Percentiles rank a stretch among this genome's conserved stretches.
phyloP scores from a whole-genome alignment of 1,284 basidiomycete species.

The Testicularia cyperi region DNA sequence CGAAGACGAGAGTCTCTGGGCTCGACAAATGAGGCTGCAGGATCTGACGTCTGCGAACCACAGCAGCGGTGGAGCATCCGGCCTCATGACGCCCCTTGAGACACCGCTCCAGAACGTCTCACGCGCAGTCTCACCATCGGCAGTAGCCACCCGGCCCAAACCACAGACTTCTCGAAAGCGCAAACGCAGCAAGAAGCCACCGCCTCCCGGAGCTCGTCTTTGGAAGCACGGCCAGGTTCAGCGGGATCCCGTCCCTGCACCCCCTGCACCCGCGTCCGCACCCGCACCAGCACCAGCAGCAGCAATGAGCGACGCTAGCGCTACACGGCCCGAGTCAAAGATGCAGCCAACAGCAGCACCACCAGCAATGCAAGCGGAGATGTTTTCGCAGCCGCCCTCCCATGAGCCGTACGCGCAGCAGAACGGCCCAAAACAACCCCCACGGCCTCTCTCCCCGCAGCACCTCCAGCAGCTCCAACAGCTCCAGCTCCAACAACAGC shows the following conservation, averaged over 20 bases:
- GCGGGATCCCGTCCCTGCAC: constrained; percentile 6
- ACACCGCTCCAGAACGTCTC: too few relatives aligned
- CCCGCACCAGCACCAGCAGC: background rate
- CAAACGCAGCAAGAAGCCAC: constrained; percentile 25
- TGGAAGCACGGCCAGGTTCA: constrained; percentile 38
- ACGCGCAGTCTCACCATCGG: too few relatives aligned
- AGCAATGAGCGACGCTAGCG: too few relatives aligned
- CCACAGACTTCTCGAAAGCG: background rate
- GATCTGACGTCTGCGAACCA: constrained; percentile 5
- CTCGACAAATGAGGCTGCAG: constrained; percentile 18
- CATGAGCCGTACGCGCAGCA: too few relatives aligned
- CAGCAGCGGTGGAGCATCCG: constrained; percentile 1
- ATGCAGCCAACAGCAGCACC: too few relatives aligned
- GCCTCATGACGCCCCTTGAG: constrained; percentile 7
- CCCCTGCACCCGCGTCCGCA: background rate
- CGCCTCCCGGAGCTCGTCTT: constrained; percentile 27
- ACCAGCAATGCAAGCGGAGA: too few relatives aligned
- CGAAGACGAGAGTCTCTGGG: constrained; percentile 26
- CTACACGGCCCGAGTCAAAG: too few relatives aligned
- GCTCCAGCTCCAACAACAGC: background rate
- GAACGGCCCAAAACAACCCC: too few relatives aligned
- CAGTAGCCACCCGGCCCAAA: background rate
- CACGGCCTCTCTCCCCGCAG: background rate
- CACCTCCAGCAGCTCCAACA: background rate
- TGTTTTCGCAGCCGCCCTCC: too few relatives aligned